Conservation (phyloP, 805 yeast species). For the Wickerhamiella domercqiae region DNA sequence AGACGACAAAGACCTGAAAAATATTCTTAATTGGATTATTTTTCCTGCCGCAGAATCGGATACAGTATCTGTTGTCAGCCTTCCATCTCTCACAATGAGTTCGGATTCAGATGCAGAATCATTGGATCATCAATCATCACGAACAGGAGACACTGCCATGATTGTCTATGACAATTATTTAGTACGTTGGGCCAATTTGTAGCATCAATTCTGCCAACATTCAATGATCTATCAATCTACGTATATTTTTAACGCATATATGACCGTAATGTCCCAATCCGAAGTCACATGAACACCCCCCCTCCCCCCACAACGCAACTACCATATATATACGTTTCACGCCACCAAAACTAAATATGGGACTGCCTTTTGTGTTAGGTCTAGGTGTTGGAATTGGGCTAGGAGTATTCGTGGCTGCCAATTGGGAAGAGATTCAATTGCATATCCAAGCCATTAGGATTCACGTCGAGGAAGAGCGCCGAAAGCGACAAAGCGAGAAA, state of each 20-base stretch:
- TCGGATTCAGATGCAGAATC: not conserved
- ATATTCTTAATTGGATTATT: too few species aligned
- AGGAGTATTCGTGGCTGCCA: constrained; percentile 14
- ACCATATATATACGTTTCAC: too few species aligned
- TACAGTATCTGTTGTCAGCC: not conserved
- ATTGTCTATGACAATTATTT: constrained; percentile 1
- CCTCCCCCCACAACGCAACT: too few species aligned
- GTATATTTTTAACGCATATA: not conserved
- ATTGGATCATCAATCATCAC: not conserved
- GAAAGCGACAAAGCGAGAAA: too few species aligned
- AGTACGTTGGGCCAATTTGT: not conserved
- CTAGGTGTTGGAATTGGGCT: constrained; percentile 15
- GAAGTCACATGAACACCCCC: too few species aligned
- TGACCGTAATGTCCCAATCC: too few species aligned
- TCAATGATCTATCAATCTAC: not conserved
- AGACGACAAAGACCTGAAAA: too few species aligned
- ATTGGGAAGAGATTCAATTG: constrained; percentile 12
- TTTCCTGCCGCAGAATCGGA: too few species aligned
- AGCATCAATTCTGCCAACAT: not conserved
- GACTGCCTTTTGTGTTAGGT: constrained; percentile 11
- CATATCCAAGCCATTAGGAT: not conserved
- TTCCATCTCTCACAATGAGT: constrained; percentile 1
- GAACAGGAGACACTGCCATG: not conserved
- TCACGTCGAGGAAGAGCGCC: not conserved
- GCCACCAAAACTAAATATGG: not conserved